Conservation (phyloP, 2,329 filamentous ascomycete genomes). For the Lecanicillium sp. region DNA sequence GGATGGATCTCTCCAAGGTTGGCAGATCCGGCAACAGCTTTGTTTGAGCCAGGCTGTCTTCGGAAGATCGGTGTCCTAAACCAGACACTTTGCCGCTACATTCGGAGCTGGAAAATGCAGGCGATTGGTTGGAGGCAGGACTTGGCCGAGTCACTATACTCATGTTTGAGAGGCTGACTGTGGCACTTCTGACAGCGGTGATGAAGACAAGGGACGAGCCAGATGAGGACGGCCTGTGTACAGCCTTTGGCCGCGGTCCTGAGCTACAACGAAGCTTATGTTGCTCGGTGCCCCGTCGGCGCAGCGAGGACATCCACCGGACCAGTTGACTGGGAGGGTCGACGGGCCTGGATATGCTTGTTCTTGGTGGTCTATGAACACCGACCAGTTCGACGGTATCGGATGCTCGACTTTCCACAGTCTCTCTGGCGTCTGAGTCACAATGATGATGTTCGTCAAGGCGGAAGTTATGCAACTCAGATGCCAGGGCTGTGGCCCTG, state of each 20-base stretch:
- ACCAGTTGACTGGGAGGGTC: too few relatives aligned
- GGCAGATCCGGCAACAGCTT: conserved; percentile 53
- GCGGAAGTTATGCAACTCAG: too few relatives aligned
- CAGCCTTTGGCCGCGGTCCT: conserved; percentile 14
- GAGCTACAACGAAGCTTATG: conserved; percentile 11
- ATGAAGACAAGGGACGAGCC: conserved; percentile 73
- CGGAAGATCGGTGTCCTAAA: conserved; percentile 38
- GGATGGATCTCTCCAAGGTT: conserved; percentile 62
- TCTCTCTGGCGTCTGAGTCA: too few relatives aligned
- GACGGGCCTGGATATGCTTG: too few relatives aligned
- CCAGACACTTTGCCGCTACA: conserved; percentile 55
- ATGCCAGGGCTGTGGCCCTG: too few relatives aligned
- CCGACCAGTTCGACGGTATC: too few relatives aligned
- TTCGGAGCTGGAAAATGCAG: conserved; percentile 49
- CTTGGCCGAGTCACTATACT: conserved; percentile 59
- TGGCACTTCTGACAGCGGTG: conserved; percentile 72
- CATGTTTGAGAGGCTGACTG: conserved; percentile 64
- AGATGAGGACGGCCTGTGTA: conserved; percentile 48
- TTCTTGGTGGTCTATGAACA: too few relatives aligned
- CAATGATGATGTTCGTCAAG: too few relatives aligned
- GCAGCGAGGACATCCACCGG: conserved; percentile 63
- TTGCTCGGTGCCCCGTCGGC: conserved; percentile 44
- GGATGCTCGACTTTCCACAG: too few relatives aligned
- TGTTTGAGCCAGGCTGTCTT: conserved; percentile 56
- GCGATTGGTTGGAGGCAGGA: conserved; percentile 40